Base-by-base conservation (phyloP, 73 alveolate genomes). In the Effrenium voratum region DNA sequence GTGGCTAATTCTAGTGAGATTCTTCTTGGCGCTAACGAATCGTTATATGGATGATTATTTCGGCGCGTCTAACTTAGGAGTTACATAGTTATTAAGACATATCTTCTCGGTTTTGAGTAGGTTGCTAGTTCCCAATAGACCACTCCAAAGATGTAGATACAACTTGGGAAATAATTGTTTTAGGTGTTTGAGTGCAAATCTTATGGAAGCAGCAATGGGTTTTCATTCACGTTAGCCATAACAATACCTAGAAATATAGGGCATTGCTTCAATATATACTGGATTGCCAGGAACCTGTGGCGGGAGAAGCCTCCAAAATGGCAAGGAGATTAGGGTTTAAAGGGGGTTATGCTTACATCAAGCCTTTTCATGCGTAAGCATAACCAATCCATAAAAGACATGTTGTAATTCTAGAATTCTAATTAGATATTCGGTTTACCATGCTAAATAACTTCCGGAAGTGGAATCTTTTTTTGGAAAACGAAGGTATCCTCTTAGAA, bases 391-490 rank as follows among this genome's bases (percentile, higher is more conserved):
- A 82, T 83, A n/a, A 68, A 47, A 24, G 32, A 86, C 22, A 45
- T 19, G 24, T 46, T 86, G 63, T 86, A 34, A 2, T 82, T 57
- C 32, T 43, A 26, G 46, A 3, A 45, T 5, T 59, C 83, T 80
- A 38, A 80, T 40, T 80, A 84, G 52, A 81, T 81, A 38, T 80
- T 81, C 43, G 93, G 93, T 13, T 80, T 5, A 41, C 57, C 93
- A 43, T 19, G 60, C 16, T 84, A 81, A 81, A 57, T 84, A 16
- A 81, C 93, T 0, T 80, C 93, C n/a, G n/a, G n/a, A n/a, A n/a
- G n/a, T n/a, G n/a, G n/a, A n/a, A n/a, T n/a, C n/a, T n/a, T n/a
- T n/a, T n/a, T n/a, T n/a, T n/a, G n/a, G n/a, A n/a, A n/a, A n/a
- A n/a, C n/a, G n/a, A n/a, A n/a, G n/a, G n/a, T n/a, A n/a, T n/a